Evolutionary conservation across 768 basidiomycete genomes (phyloP), one percentile per base, ranked within the genome.

Genomic region (Cystofilobasidium capitatum): DNA sequence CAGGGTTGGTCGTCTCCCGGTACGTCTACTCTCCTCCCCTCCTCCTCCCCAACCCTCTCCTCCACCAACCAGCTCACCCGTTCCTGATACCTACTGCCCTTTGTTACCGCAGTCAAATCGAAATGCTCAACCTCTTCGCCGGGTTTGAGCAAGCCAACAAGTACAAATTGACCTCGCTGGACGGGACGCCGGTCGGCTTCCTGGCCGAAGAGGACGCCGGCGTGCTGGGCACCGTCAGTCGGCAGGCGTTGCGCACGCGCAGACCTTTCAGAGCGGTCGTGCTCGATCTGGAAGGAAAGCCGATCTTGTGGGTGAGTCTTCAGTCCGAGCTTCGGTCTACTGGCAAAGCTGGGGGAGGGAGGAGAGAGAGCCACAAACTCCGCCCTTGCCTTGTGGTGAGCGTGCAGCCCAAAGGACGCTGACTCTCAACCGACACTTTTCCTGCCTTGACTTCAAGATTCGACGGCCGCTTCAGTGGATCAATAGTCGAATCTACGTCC

Each of bases 111-210:
- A 68, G 66, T 5, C 60, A 68, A 17, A 62, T 68, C 42, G 66
- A 68, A 24, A 62, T 62, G 47, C 33, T 60, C 26, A 68, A 60
- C 61, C n/a, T 68, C 36, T 60, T 68, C 33, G 59, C 51, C 26
- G 66, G 66, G n/a, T 68, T 62, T 35, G 66, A 68, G 33, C 51
- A 68, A 24, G 60, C 59, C 51, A 68, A 68, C 54, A 49, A 54
- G n/a, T 68, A 68, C 26, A 37, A 44, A 13, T 62, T 68, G 36
- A 55, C 49, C 20, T 40, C 39, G 20, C 60, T 58, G 1, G 39
- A 68, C 17, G 66, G 66, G 1, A 49, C 36, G 26, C 59, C 45
- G 17, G 66, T 68, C 42, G 66, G 66, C 3, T 68, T 55, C 45
- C 49, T 68, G 37, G 61, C 55, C 16, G 66, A 68, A 24, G 60